Conservation (phyloP, 352 stramenopile genomes). For the Phytophthora syringae region DNA sequence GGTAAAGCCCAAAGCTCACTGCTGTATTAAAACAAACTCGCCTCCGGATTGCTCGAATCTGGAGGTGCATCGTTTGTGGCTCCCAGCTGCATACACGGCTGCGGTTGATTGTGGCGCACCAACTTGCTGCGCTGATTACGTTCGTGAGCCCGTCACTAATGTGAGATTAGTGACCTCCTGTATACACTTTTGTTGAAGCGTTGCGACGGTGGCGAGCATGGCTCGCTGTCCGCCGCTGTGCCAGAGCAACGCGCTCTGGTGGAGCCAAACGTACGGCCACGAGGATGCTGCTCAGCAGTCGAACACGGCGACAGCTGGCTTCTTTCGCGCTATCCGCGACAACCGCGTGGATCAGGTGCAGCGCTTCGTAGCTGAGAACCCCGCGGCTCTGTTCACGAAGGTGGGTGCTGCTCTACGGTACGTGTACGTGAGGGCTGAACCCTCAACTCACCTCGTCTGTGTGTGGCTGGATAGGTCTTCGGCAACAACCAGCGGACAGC, state of each 20-base stretch:
- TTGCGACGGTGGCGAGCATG: slow-evolving; percentile 3
- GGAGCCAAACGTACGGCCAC: slow-evolving; percentile 24
- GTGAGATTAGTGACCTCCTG: neutral
- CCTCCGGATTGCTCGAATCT: slow-evolving; percentile 12
- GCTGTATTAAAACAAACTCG: no score
- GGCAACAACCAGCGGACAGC: slow-evolving; percentile 48
- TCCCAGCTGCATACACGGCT: slow-evolving; percentile 13
- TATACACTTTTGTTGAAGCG: slow-evolving; percentile 9
- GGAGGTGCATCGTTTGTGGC: neutral
- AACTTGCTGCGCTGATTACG: neutral
- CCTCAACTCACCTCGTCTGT: slow-evolving; percentile 9
- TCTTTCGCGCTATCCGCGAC: slow-evolving; percentile 48
- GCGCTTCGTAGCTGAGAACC: slow-evolving; percentile 29
- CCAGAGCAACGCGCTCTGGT: slow-evolving; percentile 27
- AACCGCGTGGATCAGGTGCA: slow-evolving; percentile 40
- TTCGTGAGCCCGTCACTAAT: slow-evolving; percentile 14
- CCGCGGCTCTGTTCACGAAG: slow-evolving; percentile 49
- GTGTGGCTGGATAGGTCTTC: slow-evolving; percentile 22
- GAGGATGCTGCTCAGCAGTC: neutral
- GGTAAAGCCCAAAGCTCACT: neutral
- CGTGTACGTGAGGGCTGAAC: slow-evolving; percentile 8
- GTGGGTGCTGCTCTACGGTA: slow-evolving; percentile 29
- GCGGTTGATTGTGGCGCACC: slow-evolving; percentile 8
- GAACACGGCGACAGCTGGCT: slow-evolving; percentile 6
- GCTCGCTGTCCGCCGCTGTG: slow-evolving; percentile 3